Evolutionary conservation across 2,329 filamentous ascomycete genomes (phyloP).

Genomic region (Hypoxylon sp.): DNA sequence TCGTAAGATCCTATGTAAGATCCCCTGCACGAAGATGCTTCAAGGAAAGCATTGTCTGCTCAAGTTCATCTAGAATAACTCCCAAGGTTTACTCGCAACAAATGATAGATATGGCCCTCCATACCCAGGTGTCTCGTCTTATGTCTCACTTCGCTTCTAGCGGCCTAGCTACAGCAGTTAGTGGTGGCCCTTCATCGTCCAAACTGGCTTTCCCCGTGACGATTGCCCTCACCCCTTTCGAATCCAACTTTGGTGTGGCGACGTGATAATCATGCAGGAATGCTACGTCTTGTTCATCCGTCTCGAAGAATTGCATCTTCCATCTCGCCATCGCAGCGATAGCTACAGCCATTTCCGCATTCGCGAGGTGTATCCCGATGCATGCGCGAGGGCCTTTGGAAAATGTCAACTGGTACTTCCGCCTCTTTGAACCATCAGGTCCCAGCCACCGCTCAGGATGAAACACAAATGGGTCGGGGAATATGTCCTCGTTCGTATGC

Average conservation of each 20-base stretch:
- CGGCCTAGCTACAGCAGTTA: too few species aligned
- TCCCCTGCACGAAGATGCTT: too few species aligned
- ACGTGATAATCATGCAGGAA: constrained; percentile 37
- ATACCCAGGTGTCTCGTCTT: too few species aligned
- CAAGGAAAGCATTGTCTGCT: too few species aligned
- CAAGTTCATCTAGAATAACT: too few species aligned
- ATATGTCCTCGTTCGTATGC: background rate
- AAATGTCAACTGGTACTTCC: background rate
- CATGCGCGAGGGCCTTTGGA: constrained; percentile 50
- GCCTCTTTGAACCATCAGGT: background rate
- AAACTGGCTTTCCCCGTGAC: constrained; percentile 8
- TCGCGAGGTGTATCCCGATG: constrained; percentile 51
- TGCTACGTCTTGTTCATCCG: constrained; percentile 40
- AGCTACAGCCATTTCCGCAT: constrained; percentile 44
- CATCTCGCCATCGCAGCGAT: constrained; percentile 43
- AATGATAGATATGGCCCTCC: too few species aligned
- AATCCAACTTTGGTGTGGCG: constrained; percentile 26
- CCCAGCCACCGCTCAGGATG: constrained; percentile 1
- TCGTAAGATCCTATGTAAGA: too few species aligned
- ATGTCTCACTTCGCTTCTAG: too few species aligned
- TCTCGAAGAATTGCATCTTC: constrained; percentile 43
- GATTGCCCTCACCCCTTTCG: constrained; percentile 30
- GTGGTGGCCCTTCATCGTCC: too few species aligned
- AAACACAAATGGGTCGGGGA: background rate
- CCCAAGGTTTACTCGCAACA: too few species aligned